These are phyloP conservation scores for Apiospora kogelbergensis DNA, from an alignment of 2,329 filamentous ascomycete species.

Conservation along the genomic window DNA sequence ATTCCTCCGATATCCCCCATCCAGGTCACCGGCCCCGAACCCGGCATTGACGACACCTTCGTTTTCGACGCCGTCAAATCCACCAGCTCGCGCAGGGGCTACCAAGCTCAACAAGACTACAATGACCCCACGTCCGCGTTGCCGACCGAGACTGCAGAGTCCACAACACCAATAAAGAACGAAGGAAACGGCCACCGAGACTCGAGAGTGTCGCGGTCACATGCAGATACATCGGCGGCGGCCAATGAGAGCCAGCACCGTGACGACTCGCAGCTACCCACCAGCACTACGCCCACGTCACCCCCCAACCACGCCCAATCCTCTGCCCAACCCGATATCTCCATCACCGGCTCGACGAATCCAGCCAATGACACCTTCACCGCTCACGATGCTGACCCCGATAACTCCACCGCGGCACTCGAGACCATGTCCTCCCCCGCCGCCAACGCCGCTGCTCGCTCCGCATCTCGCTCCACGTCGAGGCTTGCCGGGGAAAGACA, in stretches of 20 bases:
- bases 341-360: conserved; percentile 8
- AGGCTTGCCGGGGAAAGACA: conserved; percentile 24
- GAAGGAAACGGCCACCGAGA: conserved; percentile 15
- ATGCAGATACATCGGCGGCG: conserved; percentile 12
- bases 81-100: conserved; percentile 7
- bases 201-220: neutral
- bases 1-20: conserved; percentile 58
- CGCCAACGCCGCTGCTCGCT: conserved; percentile 48
- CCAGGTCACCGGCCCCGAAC: conserved; percentile 39
- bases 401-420: conserved; percentile 37
- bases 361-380: conserved; percentile 23
- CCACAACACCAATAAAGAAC: neutral
- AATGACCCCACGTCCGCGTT: neutral
- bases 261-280: neutral
- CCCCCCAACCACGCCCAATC: conserved; percentile 11
- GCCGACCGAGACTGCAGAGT: neutral
- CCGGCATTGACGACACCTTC: conserved; percentile 58
- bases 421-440: conserved; percentile 58
- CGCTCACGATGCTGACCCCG: conserved; percentile 8
- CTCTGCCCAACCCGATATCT: conserved; percentile 10
- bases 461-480: conserved; percentile 48
- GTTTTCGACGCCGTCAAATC: conserved; percentile 50
- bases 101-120: neutral
- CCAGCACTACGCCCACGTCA: conserved; percentile 13
- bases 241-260: conserved; percentile 6